phyloP scores from a whole-genome alignment of 2,329 filamentous ascomycete species.

The Chalara sp. region DNA sequence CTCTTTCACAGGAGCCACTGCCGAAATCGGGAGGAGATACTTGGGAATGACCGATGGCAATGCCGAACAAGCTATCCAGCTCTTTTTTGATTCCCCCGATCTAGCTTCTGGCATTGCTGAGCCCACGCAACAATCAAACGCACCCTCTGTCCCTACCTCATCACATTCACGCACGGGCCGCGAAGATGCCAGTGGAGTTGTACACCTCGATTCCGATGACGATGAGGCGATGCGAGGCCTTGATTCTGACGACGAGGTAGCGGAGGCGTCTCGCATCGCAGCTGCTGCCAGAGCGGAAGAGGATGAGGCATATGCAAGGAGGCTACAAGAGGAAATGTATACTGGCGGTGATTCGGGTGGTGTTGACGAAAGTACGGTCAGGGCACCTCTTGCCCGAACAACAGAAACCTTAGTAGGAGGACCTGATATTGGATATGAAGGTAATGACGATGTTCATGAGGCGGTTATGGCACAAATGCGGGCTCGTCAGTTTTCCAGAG shows the following conservation, averaged over 20 bases:
- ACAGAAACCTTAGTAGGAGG: slow-evolving; percentile 88
- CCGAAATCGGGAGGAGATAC: slow-evolving; percentile 72
- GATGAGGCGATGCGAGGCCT: slow-evolving; percentile 47
- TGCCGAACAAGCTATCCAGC: slow-evolving; percentile 76
- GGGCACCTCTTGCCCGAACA: slow-evolving; percentile 85
- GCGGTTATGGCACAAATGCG: slow-evolving; percentile 21
- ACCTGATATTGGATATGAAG: slow-evolving; percentile 38
- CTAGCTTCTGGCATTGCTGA: slow-evolving; percentile 34
- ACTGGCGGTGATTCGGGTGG: slow-evolving; percentile 39
- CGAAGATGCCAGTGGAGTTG: slow-evolving; percentile 52
- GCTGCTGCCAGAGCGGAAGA: slow-evolving; percentile 63
- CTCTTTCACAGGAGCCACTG: slow-evolving; percentile 69
- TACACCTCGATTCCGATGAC: slow-evolving; percentile 73
- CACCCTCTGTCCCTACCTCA: slow-evolving; percentile 23
- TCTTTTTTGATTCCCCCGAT: slow-evolving; percentile 87
- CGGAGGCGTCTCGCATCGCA: slow-evolving; percentile 16
- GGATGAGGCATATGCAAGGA: slow-evolving; percentile 87
- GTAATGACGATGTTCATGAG: slow-evolving; percentile 34
- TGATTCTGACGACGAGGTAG: slow-evolving; percentile 29
- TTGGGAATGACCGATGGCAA: slow-evolving; percentile 80
- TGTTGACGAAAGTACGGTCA: slow-evolving; percentile 54
- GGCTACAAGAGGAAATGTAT: slow-evolving; percentile 89
- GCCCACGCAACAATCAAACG: slow-evolving; percentile 6
- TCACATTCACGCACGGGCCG: slow-evolving; percentile 31
- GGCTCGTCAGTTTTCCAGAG: slow-evolving; percentile 26